These are phyloP conservation scores for Saccharomycopsis oosterbeekiorum DNA, from an alignment of 805 yeast genomes.

Conservation along the genomic window DNA sequence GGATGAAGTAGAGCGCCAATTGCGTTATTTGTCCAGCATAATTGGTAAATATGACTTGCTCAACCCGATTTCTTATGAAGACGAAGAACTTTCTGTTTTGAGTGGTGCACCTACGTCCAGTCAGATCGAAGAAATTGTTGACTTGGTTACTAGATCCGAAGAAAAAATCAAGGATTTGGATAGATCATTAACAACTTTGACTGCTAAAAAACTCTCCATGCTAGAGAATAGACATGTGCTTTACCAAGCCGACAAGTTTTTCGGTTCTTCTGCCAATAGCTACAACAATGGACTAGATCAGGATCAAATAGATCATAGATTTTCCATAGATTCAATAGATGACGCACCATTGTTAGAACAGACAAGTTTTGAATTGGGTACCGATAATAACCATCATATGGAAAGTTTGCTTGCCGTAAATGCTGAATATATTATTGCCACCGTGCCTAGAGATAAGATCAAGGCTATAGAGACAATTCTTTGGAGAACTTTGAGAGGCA, in stretches of 20 bases:
- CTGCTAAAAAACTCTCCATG: slow-evolving; percentile 51
- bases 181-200: slow-evolving; percentile 56
- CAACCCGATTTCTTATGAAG: slow-evolving; percentile 25
- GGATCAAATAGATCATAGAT: slow-evolving; percentile 21
- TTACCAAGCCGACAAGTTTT: slow-evolving; percentile 38
- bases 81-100: slow-evolving; percentile 30
- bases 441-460: slow-evolving; percentile 62
- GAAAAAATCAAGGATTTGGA: slow-evolving; percentile 62
- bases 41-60: slow-evolving; percentile 36
- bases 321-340: slow-evolving; percentile 29
- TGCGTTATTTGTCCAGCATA: slow-evolving; percentile 42
- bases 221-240: slow-evolving; percentile 63
- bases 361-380: slow-evolving; percentile 29
- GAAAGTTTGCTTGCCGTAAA: slow-evolving; percentile 23
- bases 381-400: background rate
- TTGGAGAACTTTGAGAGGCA: slow-evolving; percentile 93
- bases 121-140: slow-evolving; percentile 62
- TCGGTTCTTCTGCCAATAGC: slow-evolving; percentile 27
- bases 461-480: slow-evolving; percentile 67
- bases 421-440: slow-evolving; percentile 64
- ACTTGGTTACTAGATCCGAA: slow-evolving; percentile 59
- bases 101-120: slow-evolving; percentile 36
- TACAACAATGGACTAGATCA: slow-evolving; percentile 20
- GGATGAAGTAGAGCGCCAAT: slow-evolving; percentile 85
- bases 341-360: slow-evolving; percentile 31